phyloP scores from a whole-genome alignment of 768 basidiomycete genomes.

The Royoungia palumana region DNA sequence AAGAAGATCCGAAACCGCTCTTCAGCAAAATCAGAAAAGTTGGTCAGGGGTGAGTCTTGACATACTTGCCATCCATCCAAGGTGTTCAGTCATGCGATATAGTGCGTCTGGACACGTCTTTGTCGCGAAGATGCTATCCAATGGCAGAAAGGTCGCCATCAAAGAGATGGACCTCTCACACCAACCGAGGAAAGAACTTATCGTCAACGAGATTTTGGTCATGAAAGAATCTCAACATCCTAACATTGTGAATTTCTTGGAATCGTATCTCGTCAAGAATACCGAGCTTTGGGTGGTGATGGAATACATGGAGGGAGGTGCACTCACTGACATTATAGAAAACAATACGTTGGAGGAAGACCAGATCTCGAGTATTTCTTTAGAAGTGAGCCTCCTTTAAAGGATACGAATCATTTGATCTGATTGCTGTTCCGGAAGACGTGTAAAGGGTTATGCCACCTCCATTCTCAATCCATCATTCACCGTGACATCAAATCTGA shows the following conservation, averaged over 20 bases:
- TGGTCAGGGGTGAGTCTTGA: constrained; percentile 82
- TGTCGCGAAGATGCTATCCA: constrained; percentile 86
- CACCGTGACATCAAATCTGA: constrained; percentile 98
- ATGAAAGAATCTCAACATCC: constrained; percentile 99
- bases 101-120: constrained; percentile 98
- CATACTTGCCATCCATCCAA: not conserved
- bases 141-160: constrained; percentile 89
- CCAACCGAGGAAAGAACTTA: constrained; percentile 94
- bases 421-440: constrained; percentile 49
- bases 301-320: constrained; percentile 99
- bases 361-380: constrained; percentile 87
- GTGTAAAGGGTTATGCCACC: constrained; percentile 89
- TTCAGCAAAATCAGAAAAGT: constrained; percentile 99
- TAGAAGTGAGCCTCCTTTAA: constrained; percentile 62
- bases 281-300: constrained; percentile 96
- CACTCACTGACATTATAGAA: constrained; percentile 96
- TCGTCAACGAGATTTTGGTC: constrained; percentile 96
- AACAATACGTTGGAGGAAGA: constrained; percentile 94
- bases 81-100: constrained; percentile 12
- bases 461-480: constrained; percentile 93
- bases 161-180: constrained; percentile 97
- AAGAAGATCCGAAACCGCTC: constrained; percentile 81
- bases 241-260: constrained; percentile 95
- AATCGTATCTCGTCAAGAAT: constrained; percentile 84
- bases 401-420: not conserved